Base-by-base conservation (phyloP, 2,329 filamentous ascomycete genomes). In the Penicillium psychrosexuale region DNA sequence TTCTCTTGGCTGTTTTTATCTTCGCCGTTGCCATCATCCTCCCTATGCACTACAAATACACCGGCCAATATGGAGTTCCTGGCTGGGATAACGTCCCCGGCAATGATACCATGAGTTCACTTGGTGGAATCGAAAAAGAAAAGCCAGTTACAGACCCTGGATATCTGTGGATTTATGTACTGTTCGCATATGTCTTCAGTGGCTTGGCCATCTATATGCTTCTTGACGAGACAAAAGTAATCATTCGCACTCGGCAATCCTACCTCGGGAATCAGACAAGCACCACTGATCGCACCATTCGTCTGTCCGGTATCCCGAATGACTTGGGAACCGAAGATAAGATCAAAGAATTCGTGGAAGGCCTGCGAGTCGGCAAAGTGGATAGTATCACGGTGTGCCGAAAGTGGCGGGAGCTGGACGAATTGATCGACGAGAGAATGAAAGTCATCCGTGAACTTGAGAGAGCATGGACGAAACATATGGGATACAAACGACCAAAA, bases 101-200 rank as follows among this genome's bases (percentile, higher is more conserved):
- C n/a, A 59, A 60, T 27, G 24, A 58, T 65, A 72, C 58, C 47
- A 66, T 17, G 69, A 72, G 45, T 74, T 45, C 19, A 30, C 59
- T 53, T 17, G 55, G 28, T 12, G 30, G 17, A 9, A 17, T 59
- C 3, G 61, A 65, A 15, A 68, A 73, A 53, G 70, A 72, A 30
- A 68, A 74, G 45, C 55, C 66, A 12, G 66, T 68, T 9, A 61
- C 65, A 0, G 71, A 75, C 33, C 70, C 70, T 8, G 69, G 79
- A 54, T 96, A 92, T 65, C 77, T 97, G 1, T 97, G 93, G 91
- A 89, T 93, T 66, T 97, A 97, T 68, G 83, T 96, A 13, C 80
- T 89, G n/a, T 99, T 99, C 66, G 90, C 91, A 1, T 99, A 97
- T 76, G 81, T 97, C 47, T 99, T 97, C 72, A 93, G 88, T 6